Evolutionary conservation across 2,329 filamentous ascomycete species (phyloP), one percentile per base, ranked within the genome.

Genomic region (Eutypella sp.): DNA sequence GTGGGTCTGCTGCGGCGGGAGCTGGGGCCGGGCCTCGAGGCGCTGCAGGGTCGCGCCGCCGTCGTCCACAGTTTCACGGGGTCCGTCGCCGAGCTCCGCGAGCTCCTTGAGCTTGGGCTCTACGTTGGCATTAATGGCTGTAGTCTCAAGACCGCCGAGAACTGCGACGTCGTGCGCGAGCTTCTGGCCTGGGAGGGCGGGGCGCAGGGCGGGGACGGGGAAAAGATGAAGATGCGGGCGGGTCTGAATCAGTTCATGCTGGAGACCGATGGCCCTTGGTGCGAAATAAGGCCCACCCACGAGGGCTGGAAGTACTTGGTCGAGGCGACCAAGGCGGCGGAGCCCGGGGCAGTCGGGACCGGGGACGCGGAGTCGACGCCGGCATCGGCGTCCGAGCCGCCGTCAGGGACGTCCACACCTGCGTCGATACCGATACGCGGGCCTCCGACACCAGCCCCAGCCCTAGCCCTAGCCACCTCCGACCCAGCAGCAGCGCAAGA

Each of bases 211-310:
- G n/a, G n/a, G n/a, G n/a, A n/a, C n/a, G n/a, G n/a, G n/a, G n/a
- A n/a, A n/a, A n/a, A n/a, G n/a, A n/a, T n/a, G n/a, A n/a, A n/a
- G n/a, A n/a, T n/a, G n/a, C n/a, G n/a, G n/a, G n/a, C n/a, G n/a
- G n/a, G n/a, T n/a, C n/a, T n/a, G n/a, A n/a, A n/a, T n/a, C n/a
- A n/a, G 40, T 67, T 99, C 44, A 95, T 97, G 78, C 82, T 99
- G 40, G 93, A 99, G 74, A 99, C 93, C 0, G 93, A 99, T 63
- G 93, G 93, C 2, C 93, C 93, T 3, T 99, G 93, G 87, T 99
- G 93, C 62, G 93, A 99, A 66, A 92, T 99, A 48, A 76, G 93
- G 20, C 85, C 90, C 1, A 89, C 81, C 24, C 92, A 99, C 68
- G 90, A 91, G 24, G 89, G 89, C 2, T 87, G 85, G 57, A 85